Evolutionary conservation across 2,329 filamentous ascomycete species (phyloP), one percentile per base, ranked within the genome.

Genomic region (Phaeosphaeriaceae sp.): DNA sequence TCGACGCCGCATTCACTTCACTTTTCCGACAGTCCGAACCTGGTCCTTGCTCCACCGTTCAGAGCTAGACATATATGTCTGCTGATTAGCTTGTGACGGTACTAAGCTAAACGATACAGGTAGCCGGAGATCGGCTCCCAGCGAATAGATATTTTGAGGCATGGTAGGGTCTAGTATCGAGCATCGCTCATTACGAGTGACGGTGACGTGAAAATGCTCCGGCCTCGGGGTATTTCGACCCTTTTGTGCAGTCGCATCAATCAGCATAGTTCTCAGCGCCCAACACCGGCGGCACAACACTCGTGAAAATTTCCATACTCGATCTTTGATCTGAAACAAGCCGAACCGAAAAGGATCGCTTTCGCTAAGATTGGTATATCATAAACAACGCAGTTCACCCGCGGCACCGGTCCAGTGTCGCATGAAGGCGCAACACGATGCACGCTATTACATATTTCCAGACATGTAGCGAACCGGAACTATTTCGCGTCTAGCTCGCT

Each of bases 401-500:
- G 31, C 31, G 31, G 31, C 31, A 36, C 13, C 31, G 13, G 31
- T 36, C 11, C 31, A 36, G 31, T 17, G 25, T 20, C 24, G 20
- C 42, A 48, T 25, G 33, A 9, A 27, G 40, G 25, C 40, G 45
- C 45, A 27, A 4, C 36, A 5, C 36, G 22, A 31, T 33, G 41
- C 19, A 40, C 31, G 44, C 46, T 53, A 53, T 20, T 31, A 27
- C 15, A 25, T 20, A 41, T 27, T 13, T 25, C 24, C 31, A 40
- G 21, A 19, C 13, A 46, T 15, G 25, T 25, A 48, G 17, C n/a
- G n/a, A 17, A 20, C 51, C 27, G 10, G 5, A 36, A 25, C 46
- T 54, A 56, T 42, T 53, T 47, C 46, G 45, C 56, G 42, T 48
- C 27, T 36, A 53, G 33, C 19, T 63, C 64, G 7, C 59, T 48